These are phyloP conservation scores for Mucor indicus DNA, from an alignment of 371 early-diverging fungal genomes.

Conservation along the genomic window DNA sequence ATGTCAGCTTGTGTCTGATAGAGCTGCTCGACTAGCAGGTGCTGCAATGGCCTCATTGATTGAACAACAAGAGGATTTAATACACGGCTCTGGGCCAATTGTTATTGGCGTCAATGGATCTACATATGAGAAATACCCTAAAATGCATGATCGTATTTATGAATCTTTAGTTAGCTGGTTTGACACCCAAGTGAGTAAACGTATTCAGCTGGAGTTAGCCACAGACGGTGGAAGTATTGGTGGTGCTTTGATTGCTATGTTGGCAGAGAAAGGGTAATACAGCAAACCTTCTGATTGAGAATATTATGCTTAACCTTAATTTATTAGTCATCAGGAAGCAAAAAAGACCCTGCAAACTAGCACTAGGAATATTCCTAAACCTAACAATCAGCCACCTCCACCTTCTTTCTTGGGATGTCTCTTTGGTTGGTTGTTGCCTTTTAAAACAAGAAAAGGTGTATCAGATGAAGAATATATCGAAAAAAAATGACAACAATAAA, in stretches of 20 bases:
- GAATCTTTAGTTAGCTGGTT: conserved; percentile 34
- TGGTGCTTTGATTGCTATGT: conserved; percentile 47
- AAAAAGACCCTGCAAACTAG: conserved; percentile 1
- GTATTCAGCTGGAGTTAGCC: conserved; percentile 38
- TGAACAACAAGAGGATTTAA: conserved; percentile 50
- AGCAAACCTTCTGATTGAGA: no score
- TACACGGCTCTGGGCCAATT: conserved; percentile 17
- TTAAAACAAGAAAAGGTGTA: conserved; percentile 2
- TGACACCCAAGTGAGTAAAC: conserved; percentile 18
- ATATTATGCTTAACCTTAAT: no score
- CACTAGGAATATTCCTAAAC: conserved; percentile 1
- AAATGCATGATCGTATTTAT: conserved; percentile 36
- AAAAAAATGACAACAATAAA: no score
- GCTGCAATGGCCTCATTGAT: conserved; percentile 50
- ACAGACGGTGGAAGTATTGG: conserved; percentile 47
- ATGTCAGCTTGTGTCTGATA: conserved; percentile 76
- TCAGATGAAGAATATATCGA: no score
- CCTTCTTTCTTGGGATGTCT: conserved; percentile 18
- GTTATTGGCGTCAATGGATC: conserved; percentile 79
- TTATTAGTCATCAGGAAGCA: no score
- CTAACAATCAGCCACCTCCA: conserved; percentile 7
- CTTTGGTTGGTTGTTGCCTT: conserved; percentile 14
- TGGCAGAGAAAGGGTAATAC: conserved; percentile 20
- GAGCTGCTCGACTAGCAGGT: conserved; percentile 84
- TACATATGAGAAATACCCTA: conserved; percentile 40